phyloP scores from a whole-genome alignment of 352 stramenopile genomes.

The Phytophthora foliorum region DNA sequence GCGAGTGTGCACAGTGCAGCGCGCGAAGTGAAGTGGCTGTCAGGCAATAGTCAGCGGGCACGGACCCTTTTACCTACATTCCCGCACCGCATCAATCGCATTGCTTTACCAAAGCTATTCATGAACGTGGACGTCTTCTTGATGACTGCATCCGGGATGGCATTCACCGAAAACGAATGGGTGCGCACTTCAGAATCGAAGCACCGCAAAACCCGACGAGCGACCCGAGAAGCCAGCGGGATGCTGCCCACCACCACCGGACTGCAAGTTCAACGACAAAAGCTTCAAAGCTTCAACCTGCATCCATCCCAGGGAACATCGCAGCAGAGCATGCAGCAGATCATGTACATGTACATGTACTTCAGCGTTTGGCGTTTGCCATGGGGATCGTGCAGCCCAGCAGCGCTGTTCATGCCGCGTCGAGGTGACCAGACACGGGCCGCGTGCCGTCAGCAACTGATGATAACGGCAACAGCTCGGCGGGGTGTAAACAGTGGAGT shows the following conservation, averaged over 20 bases:
- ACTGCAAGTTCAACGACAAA: slow-evolving; percentile 19
- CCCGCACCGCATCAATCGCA: neutral
- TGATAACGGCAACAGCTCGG: slow-evolving; percentile 14
- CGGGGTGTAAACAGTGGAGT: slow-evolving; percentile 31
- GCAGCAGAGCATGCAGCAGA: slow-evolving; percentile 11
- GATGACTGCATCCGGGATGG: slow-evolving; percentile 5
- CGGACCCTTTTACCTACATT: neutral
- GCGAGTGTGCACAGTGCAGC: neutral
- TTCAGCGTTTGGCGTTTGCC: neutral
- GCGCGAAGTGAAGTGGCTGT: no score
- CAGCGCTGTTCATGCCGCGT: slow-evolving; percentile 1
- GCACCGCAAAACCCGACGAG: slow-evolving; percentile 33
- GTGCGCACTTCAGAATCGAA: slow-evolving; percentile 28
- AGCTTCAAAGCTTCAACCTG: neutral
- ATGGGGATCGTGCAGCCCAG: no score
- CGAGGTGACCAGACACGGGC: no score
- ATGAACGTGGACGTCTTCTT: no score
- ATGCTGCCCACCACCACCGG: slow-evolving; percentile 25
- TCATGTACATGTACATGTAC: neutral
- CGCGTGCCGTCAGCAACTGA: slow-evolving; percentile 18
- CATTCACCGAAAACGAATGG: slow-evolving; percentile 11
- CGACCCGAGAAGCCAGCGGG: slow-evolving; percentile 19
- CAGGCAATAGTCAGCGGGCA: no score
- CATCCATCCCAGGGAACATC: neutral
- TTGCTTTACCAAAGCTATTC: no score